These are phyloP conservation scores for Fusarium sp. DNA, from an alignment of 2,329 filamentous ascomycete genomes.

Conservation along the genomic window DNA sequence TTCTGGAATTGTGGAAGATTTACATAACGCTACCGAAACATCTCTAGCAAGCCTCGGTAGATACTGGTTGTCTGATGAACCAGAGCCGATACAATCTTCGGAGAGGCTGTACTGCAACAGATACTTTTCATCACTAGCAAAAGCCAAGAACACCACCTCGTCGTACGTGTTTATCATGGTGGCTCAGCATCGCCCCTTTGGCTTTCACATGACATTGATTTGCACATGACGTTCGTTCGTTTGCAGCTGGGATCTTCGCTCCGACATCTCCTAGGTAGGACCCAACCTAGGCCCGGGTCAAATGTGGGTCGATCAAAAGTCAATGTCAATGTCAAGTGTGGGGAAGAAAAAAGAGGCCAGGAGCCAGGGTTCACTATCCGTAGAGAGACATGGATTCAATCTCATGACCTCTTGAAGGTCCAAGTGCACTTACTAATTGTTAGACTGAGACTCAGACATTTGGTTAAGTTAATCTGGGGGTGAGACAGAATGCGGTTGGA, in stretches of 20 bases:
- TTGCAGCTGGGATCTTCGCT: conserved; percentile 8
- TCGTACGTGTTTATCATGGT: conserved; percentile 25
- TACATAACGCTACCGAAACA: not conserved
- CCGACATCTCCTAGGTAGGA: conserved; percentile 11
- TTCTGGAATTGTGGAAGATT: not conserved
- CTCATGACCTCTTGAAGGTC: conserved; percentile 21
- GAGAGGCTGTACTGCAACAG: too few relatives aligned
- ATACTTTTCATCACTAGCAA: not conserved
- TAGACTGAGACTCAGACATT: conserved; percentile 5
- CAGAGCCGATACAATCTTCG: not conserved
- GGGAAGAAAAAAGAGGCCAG: conserved; percentile 15
- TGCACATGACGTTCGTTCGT: conserved; percentile 39
- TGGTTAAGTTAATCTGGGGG: not conserved
- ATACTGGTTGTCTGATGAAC: not conserved
- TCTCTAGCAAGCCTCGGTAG: not conserved
- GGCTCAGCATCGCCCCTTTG: conserved; percentile 30
- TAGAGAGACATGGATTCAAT: conserved; percentile 1
- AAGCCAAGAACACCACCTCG: conserved; percentile 11
- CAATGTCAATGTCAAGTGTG: conserved; percentile 16
- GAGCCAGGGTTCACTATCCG: not conserved
- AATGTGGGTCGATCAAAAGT: conserved; percentile 28
- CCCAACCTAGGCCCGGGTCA: conserved; percentile 4
- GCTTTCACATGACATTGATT: conserved; percentile 42
- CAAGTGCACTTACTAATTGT: conserved; percentile 5
- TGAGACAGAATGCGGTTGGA: conserved; percentile 15